Evolutionary conservation across 2,329 filamentous ascomycete genomes (phyloP).

Genomic region (Xylaria polymorpha): DNA sequence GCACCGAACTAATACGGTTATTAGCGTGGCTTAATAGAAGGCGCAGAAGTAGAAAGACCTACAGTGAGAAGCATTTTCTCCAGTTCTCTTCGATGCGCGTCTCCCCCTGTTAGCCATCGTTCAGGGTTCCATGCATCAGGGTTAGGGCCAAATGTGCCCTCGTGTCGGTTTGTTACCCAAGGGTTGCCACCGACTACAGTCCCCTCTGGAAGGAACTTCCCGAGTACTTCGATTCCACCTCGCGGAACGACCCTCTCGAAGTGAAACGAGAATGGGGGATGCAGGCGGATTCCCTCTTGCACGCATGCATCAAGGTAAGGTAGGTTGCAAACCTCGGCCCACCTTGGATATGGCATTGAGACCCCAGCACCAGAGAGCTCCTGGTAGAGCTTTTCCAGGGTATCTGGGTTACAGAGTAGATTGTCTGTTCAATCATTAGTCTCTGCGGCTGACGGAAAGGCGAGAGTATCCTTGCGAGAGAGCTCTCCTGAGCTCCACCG

Average conservation of each 20-base stretch:
- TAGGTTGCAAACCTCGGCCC: constrained; percentile 45
- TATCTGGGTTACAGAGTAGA: constrained; percentile 45
- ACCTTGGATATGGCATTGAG: constrained; percentile 46
- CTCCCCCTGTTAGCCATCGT: constrained; percentile 39
- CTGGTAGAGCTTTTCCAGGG: constrained; percentile 41
- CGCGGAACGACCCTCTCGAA: constrained; percentile 47
- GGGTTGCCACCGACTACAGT: constrained; percentile 45
- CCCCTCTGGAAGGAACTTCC: constrained; percentile 40
- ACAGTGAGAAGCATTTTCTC: constrained; percentile 41
- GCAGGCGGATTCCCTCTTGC: constrained; percentile 46
- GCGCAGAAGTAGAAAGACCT: neutral
- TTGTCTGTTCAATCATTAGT: constrained; percentile 30
- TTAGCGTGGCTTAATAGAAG: neutral
- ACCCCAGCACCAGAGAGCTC: constrained; percentile 48
- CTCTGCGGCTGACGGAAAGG: neutral
- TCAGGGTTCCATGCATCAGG: constrained; percentile 44
- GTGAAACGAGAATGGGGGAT: constrained; percentile 45
- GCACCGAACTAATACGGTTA: constrained; percentile 40
- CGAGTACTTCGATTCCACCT: constrained; percentile 41
- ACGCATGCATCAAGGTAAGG: constrained; percentile 48
- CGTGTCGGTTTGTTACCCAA: constrained; percentile 44
- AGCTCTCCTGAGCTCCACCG: neutral
- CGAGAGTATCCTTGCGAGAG: neutral
- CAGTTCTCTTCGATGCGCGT: constrained; percentile 35
- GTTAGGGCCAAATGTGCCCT: constrained; percentile 40